Evolutionary conservation across 768 basidiomycete species (phyloP), one percentile per base, ranked within the genome.

Genomic region (Inosperma sp.): DNA sequence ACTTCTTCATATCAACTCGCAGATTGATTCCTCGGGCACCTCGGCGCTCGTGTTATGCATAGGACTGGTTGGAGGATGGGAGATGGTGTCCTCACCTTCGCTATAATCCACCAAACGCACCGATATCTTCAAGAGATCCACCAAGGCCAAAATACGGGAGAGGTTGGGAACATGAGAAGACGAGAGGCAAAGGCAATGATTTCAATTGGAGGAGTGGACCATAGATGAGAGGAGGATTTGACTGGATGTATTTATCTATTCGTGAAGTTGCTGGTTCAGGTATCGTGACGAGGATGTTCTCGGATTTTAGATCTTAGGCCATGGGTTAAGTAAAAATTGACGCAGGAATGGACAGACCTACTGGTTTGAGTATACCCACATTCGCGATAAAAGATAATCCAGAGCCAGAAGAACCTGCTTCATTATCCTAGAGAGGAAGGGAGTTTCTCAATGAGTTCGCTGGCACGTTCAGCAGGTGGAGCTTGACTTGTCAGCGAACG

Each of bases 401-500:
- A 58, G 52, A 42, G 55, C 49, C 14, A 58, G 53, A 47, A 58
- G 48, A 16, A 53, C 51, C 44, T 58, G 54, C 39, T 58, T 55
- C 39, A 40, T 43, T 31, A 58, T 48, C n/a, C n/a, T 21, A 81
- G 92, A 60, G 83, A 93, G 51, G 82, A 88, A 16, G 88, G 89
- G 35, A 90, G 76, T 65, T 82, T 86, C 72, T 95, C 84, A 62
- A 99, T 85, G 61, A 98, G 80, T 65, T 94, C 84, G 25, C 86
- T 82, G 34, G 95, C 95, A 61, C 87, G 88, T 72, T 96, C 84
- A 14, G 83, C 78, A 45, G 92, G 90, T 14, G 88, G 86, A 10
- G 78, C 83, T 41, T 82, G 78, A 59, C 80, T 75, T 56, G 85
- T 76, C 77, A 87, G 79, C 14, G 82, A 71, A 52, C 84, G 87